Evolutionary conservation across 768 basidiomycete genomes (phyloP), one percentile per base, ranked within the genome.

Genomic region (Boletus subparvulus): DNA sequence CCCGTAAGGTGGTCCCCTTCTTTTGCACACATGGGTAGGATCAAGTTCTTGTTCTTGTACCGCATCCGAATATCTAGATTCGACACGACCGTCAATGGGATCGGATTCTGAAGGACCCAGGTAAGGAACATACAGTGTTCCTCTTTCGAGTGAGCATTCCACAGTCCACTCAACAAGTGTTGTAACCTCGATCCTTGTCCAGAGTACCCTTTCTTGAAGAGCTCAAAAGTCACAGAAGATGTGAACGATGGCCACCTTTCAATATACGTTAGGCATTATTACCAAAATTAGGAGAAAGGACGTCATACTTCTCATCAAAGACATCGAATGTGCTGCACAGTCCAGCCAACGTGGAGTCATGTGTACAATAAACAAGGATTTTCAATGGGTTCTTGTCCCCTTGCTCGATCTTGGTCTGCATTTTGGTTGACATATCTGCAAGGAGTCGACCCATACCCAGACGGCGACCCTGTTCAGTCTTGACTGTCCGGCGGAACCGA

Each of bases 381-480:
- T 85, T 86, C 52, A 85, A 66, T 11, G 82, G 78, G 56, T 86
- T 81, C 5, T 71, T 63, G 10, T 72, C 70, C 10, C 75, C 77
- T 30, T 75, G 62, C 10, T 76, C 69, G 1, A 77, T 75, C 68
- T 89, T 88, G 43, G 70, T 67, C 53, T 83, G 77, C 82, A 92
- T 86, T 64, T 83, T 85, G 30, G 68, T 64, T n/a, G 79, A 73
- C 40, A 92, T 67, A 47, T 90, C 87, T 9, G 78, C 75, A 4
- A 94, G 78, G 12, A 92, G 76, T 11, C 81, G 83, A 2, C 91
- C 92, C 87, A 92, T 86, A 1, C 87, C 89, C 6, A 94, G 74
- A 39, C 84, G 78, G 1, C 87, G 80, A 52, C 89, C 87, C 75
- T 91, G 89, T 63, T 87, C 84, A 0, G 82, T 82, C 68, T 83